Evolutionary conservation across 805 yeast genomes (phyloP).

Genomic region (Starmera dryadoides): DNA sequence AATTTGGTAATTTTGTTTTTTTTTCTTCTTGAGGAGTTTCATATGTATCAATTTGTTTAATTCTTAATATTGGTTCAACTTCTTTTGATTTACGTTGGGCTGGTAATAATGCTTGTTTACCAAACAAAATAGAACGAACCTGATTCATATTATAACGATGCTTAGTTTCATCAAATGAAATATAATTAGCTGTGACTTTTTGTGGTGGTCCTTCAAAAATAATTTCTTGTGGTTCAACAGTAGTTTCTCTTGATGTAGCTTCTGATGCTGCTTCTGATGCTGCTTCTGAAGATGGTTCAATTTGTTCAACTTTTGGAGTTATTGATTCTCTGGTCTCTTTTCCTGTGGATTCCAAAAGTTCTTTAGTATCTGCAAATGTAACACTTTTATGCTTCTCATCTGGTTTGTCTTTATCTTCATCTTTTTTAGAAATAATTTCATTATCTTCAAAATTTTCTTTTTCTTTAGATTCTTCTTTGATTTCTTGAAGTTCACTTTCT

Average conservation of each 20-base stretch:
- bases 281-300: slow-evolving; percentile 1
- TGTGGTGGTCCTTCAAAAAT: slow-evolving; percentile 65
- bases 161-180: slow-evolving; percentile 46
- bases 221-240: slow-evolving; percentile 11
- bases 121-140: slow-evolving; percentile 43
- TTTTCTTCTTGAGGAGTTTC: slow-evolving; percentile 28
- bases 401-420: no score
- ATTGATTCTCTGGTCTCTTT: slow-evolving; percentile 9
- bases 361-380: slow-evolving; percentile 14
- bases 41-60: slow-evolving; percentile 21
- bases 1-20: slow-evolving; percentile 36
- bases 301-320: slow-evolving; percentile 1
- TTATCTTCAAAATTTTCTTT: background rate
- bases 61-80: slow-evolving; percentile 41
- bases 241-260: background rate
- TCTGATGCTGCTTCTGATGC: slow-evolving; percentile 2
- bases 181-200: slow-evolving; percentile 44
- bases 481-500: no score
- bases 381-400: slow-evolving; percentile 6
- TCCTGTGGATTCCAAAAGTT: slow-evolving; percentile 1
- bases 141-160: slow-evolving; percentile 22
- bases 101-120: slow-evolving; percentile 46
- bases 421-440: background rate
- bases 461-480: background rate
- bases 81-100: slow-evolving; percentile 48